Percentiles rank a stretch among this genome's conserved stretches.
Evolutionary conservation across 768 basidiomycete species (phyloP).

Genomic region (Termitomyces sp.): DNA sequence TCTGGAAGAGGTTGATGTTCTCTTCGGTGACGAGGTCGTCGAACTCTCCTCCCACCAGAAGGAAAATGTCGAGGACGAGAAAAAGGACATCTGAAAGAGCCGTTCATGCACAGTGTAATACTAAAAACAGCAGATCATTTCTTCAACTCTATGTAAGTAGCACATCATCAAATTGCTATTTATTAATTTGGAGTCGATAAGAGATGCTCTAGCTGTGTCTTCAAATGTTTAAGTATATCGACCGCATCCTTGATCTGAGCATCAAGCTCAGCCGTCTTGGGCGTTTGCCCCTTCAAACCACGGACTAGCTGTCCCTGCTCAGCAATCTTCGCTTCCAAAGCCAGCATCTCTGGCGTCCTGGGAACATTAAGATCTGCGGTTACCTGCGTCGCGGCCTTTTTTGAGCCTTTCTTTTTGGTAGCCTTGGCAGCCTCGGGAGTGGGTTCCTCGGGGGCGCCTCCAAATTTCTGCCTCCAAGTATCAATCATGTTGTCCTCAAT

Average conservation of each 20-base stretch:
- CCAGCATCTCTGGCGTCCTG: conserved; percentile 68
- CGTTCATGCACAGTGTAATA: neutral
- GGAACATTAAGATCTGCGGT: conserved; percentile 39
- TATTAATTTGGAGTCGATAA: neutral
- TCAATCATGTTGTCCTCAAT: conserved; percentile 91
- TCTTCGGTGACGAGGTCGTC: neutral
- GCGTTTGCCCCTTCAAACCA: conserved; percentile 57
- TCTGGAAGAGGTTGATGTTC: neutral
- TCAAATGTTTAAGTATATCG: conserved; percentile 58
- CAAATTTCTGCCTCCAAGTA: conserved; percentile 75
- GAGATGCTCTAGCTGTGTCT: conserved; percentile 43
- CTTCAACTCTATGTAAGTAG: neutral
- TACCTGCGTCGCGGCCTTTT: conserved; percentile 39
- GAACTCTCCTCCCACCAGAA: neutral
- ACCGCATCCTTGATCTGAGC: conserved; percentile 57
- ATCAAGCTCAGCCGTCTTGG: conserved; percentile 57
- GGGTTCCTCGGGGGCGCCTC: conserved; percentile 42
- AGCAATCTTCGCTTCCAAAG: conserved; percentile 68
- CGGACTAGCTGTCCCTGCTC: conserved; percentile 75
- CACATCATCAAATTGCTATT: neutral
- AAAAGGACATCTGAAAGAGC: neutral
- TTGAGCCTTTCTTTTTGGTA: conserved; percentile 49
- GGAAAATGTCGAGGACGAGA: neutral
- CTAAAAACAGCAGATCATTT: neutral
- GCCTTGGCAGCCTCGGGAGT: conserved; percentile 36